Evolutionary conservation across 1,284 basidiomycete species (phyloP).

Genomic region (Trametes polyzona): DNA sequence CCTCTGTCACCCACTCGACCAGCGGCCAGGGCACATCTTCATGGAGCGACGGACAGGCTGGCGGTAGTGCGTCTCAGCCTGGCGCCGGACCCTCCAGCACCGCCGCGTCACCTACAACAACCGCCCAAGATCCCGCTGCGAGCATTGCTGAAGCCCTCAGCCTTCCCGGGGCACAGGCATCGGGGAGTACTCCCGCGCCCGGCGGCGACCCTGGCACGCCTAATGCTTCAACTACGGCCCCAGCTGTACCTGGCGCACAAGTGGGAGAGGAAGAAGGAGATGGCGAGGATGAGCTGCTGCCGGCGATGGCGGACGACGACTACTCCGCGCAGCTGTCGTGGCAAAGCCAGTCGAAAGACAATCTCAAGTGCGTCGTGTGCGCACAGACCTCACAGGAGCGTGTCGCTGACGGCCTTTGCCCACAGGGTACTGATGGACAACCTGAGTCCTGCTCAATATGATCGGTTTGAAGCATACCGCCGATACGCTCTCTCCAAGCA

Average conservation of each 20-base stretch:
- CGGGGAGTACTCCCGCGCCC: constrained; percentile 17
- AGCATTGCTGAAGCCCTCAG: constrained; percentile 27
- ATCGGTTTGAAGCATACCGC: constrained; percentile 87
- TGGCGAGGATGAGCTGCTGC: constrained; percentile 73
- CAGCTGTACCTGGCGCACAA: constrained; percentile 20
- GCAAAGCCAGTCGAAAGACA: constrained; percentile 84
- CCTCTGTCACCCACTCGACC: constrained; percentile 23
- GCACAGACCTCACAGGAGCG: background rate
- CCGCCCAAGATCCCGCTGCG: constrained; percentile 19
- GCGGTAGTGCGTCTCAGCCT: constrained; percentile 7
- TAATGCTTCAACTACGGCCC: constrained; percentile 12
- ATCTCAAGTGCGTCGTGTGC: constrained; percentile 62
- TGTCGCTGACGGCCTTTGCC: background rate
- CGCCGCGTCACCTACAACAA: constrained; percentile 2
- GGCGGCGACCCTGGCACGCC: constrained; percentile 22
- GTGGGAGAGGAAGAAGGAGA: constrained; percentile 54
- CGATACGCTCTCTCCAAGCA: constrained; percentile 84
- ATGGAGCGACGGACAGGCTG: constrained; percentile 26
- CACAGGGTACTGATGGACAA: constrained; percentile 84
- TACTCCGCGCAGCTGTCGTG: constrained; percentile 79
- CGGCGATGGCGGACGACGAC: constrained; percentile 85
- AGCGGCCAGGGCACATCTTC: constrained; percentile 23
- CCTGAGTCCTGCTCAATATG: constrained; percentile 83
- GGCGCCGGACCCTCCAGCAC: constrained; percentile 13
- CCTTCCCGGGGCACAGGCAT: constrained; percentile 29